Evolutionary conservation across 2,329 filamentous ascomycete genomes (phyloP).

Genomic region (Aurifilum marmelostoma): DNA sequence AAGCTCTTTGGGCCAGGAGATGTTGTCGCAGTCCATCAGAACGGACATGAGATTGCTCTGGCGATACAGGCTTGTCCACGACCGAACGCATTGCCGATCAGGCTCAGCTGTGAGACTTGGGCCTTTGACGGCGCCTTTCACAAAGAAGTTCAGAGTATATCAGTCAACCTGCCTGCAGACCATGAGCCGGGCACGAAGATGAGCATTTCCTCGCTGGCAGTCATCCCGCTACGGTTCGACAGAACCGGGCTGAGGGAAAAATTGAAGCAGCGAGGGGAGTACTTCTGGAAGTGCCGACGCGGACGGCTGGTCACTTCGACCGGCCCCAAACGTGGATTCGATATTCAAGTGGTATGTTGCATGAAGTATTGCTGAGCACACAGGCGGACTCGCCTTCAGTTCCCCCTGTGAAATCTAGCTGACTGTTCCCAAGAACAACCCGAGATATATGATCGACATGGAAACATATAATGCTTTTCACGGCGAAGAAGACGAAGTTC

Average conservation of each 20-base stretch:
- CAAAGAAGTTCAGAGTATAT: background rate
- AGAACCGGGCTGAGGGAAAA: background rate
- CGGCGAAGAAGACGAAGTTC: background rate
- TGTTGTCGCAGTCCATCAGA: background rate
- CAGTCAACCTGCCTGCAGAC: background rate
- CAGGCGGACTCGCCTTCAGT: background rate
- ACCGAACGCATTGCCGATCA: background rate
- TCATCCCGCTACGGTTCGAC: background rate
- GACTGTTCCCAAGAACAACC: background rate
- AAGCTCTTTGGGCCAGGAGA: conserved; percentile 4
- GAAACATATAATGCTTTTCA: conserved; percentile 4
- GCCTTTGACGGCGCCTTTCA: conserved; percentile 2
- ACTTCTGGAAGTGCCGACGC: conserved; percentile 5
- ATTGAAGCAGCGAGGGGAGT: background rate
- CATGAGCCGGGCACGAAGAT: background rate
- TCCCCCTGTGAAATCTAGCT: background rate
- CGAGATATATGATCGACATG: conserved; percentile 9
- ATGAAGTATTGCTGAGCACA: background rate
- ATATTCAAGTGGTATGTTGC: conserved; percentile 4
- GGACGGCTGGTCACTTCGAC: background rate
- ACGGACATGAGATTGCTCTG: background rate
- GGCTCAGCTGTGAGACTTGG: background rate
- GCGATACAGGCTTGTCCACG: background rate
- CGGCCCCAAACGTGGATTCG: background rate
- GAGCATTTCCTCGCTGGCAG: background rate